These are phyloP conservation scores for Fraxinus sp. DNA, from an alignment of 305 asterid genomes.

Conservation along the genomic window DNA sequence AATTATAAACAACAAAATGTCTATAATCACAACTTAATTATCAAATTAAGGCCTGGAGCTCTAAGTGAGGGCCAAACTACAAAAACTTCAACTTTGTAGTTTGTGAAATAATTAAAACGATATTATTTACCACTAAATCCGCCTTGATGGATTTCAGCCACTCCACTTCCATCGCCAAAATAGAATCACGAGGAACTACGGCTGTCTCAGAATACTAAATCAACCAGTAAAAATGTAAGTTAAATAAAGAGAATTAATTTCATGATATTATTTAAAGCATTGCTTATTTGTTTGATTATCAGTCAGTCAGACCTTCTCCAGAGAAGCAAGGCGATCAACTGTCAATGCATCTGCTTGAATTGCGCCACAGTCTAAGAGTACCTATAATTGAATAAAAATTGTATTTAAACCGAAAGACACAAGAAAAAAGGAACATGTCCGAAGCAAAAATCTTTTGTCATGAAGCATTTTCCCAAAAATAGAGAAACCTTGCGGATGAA, in stretches of 20 bases:
- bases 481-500: conserved; percentile 75
- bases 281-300: not conserved
- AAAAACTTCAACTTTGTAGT: not conserved
- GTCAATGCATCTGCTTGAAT: conserved; percentile 99
- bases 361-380: conserved; percentile 94
- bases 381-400: conserved; percentile 40
- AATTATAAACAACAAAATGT: not conserved
- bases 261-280: not conserved
- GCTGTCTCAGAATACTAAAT: conserved; percentile 82
- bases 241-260: not conserved
- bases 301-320: conserved; percentile 62
- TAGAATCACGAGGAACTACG: conserved; percentile 82
- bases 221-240: conserved; percentile 10
- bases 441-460: not conserved
- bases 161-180: conserved; percentile 82
- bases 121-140: conserved; percentile 72
- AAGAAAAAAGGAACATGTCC: not conserved
- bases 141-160: conserved; percentile 94
- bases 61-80: not conserved
- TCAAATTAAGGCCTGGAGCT: not conserved
- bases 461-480: not conserved
- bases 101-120: not conserved
- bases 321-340: conserved; percentile 95
- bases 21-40: not conserved
- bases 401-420: not conserved